Evolutionary conservation across 495 filamentous ascomycete genomes (phyloP).

Genomic region (Neurospora discreta): DNA sequence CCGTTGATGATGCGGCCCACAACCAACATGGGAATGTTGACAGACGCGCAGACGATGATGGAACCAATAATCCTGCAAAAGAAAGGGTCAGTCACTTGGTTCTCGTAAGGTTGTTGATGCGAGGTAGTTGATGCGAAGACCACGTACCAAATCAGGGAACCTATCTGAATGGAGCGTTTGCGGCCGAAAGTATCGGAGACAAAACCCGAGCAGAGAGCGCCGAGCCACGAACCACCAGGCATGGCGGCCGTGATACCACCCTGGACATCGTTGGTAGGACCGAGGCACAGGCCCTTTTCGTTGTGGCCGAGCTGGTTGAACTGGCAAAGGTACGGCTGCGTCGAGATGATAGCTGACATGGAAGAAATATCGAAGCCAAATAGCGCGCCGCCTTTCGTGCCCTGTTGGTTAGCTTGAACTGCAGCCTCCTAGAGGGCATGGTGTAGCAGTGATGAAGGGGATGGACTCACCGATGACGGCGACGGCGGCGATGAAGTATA

Average conservation of each 20-base stretch:
- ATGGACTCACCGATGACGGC: slow-evolving; percentile 46
- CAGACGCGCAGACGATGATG: slow-evolving; percentile 56
- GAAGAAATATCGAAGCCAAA: slow-evolving; percentile 79
- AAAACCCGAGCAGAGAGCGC: slow-evolving; percentile 54
- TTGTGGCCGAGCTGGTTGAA: slow-evolving; percentile 42
- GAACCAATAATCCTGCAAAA: slow-evolving; percentile 45
- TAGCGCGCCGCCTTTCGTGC: slow-evolving; percentile 52
- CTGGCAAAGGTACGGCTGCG: slow-evolving; percentile 51
- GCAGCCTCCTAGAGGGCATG: not conserved
- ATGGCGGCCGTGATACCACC: slow-evolving; percentile 60
- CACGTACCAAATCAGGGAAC: slow-evolving; percentile 51
- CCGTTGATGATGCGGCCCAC: slow-evolving; percentile 72
- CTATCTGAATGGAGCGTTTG: slow-evolving; percentile 54
- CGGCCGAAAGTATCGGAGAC: slow-evolving; percentile 58
- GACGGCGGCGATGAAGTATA: slow-evolving; percentile 65
- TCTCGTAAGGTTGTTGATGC: not conserved
- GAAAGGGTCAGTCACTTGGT: not conserved
- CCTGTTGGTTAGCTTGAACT: slow-evolving; percentile 13
- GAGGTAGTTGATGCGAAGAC: not conserved
- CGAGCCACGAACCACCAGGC: slow-evolving; percentile 67
- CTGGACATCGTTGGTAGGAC: slow-evolving; percentile 37
- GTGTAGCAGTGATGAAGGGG: not conserved
- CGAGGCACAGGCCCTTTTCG: slow-evolving; percentile 31
- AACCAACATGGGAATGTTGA: slow-evolving; percentile 64
- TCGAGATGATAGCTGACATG: slow-evolving; percentile 66